Percentiles rank a stretch among this genome's conserved stretches.
Conservation (phyloP, 495 filamentous ascomycete species). For the Penicillium maclennaniae region DNA sequence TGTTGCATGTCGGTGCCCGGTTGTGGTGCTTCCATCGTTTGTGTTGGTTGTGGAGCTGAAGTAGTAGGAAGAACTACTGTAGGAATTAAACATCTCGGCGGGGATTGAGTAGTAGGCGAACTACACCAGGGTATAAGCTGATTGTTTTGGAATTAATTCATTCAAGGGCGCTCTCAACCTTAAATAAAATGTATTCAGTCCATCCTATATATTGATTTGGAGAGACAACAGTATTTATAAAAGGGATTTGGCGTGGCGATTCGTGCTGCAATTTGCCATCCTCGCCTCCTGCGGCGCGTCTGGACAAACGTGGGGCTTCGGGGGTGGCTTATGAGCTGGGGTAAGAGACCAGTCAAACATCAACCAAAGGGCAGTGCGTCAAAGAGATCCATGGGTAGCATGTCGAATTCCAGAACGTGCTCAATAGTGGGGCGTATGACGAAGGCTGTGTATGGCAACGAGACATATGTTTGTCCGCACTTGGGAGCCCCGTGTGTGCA, state of each 20-base stretch:
- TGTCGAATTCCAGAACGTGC: neutral
- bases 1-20: conserved; percentile 36
- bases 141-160: too few relatives aligned
- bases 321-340: neutral
- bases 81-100: conserved; percentile 21
- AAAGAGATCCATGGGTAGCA: neutral
- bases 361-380: neutral
- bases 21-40: conserved; percentile 20
- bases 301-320: conserved; percentile 1
- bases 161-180: neutral
- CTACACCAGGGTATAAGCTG: neutral
- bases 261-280: conserved; percentile 10
- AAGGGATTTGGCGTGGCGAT: conserved; percentile 9
- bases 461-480: neutral
- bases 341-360: neutral
- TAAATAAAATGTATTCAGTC: too few relatives aligned
- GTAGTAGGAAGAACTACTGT: conserved; percentile 30
- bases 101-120: neutral
- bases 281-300: neutral
- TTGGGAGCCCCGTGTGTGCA: neutral
- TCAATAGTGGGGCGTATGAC: neutral
- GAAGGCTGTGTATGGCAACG: neutral
- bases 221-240: too few relatives aligned
- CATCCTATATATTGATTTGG: too few relatives aligned
- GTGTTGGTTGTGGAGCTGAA: conserved; percentile 31